phyloP scores from a whole-genome alignment of 2,329 filamentous ascomycete genomes.

The Venturia asperata region DNA sequence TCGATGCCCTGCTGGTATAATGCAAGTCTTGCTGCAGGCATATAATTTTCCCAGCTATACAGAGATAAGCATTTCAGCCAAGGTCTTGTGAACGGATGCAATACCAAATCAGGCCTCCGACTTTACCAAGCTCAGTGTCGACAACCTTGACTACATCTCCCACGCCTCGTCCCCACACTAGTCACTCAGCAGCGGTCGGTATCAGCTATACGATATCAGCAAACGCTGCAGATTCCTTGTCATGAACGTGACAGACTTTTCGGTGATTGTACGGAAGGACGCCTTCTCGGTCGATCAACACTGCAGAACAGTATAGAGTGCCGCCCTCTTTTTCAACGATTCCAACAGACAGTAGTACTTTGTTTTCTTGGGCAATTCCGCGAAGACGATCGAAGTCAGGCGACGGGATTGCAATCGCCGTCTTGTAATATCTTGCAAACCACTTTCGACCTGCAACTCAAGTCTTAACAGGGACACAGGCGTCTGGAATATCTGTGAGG shows the following conservation, averaged over 20 bases:
- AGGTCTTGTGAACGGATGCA: slow-evolving; percentile 23
- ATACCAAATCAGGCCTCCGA: slow-evolving; percentile 35
- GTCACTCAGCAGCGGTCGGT: slow-evolving; percentile 36
- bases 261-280: slow-evolving; percentile 33
- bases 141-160: slow-evolving; percentile 37
- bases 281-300: slow-evolving; percentile 35
- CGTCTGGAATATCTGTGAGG: not conserved
- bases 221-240: not conserved
- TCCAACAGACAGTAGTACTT: slow-evolving; percentile 34
- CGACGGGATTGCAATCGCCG: slow-evolving; percentile 35
- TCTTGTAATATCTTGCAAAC: slow-evolving; percentile 37
- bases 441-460: slow-evolving; percentile 33
- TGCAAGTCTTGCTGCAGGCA: slow-evolving; percentile 38
- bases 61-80: slow-evolving; percentile 18
- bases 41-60: slow-evolving; percentile 39
- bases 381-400: slow-evolving; percentile 32
- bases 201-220: slow-evolving; percentile 29
- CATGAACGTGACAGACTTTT: slow-evolving; percentile 28
- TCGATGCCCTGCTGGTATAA: slow-evolving; percentile 39
- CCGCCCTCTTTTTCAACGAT: slow-evolving; percentile 38
- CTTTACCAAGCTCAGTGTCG: slow-evolving; percentile 36
- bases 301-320: slow-evolving; percentile 37
- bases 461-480: not conserved
- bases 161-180: slow-evolving; percentile 37
- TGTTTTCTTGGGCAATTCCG: slow-evolving; percentile 31